Conservation (phyloP, 192 early-diverging fungal genomes). For the Fimicolochytrium jonesii region DNA sequence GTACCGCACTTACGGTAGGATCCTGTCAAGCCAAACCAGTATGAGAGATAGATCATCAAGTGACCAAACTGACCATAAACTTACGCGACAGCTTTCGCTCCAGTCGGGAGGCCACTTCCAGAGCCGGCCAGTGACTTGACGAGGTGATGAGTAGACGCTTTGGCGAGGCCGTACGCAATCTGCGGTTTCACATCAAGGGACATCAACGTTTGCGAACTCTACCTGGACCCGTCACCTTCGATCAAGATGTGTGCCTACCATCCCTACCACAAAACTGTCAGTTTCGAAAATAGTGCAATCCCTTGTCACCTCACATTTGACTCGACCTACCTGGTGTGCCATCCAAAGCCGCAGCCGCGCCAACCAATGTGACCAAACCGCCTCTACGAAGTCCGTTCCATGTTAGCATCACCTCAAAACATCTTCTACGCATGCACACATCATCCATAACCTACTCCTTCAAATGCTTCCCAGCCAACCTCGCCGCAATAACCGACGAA, state of each 20-base stretch:
- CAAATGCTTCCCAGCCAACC: constrained; percentile 69
- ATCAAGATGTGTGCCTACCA: too few relatives aligned
- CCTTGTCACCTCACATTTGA: too few relatives aligned
- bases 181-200: neutral
- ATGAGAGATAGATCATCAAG: too few relatives aligned
- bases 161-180: constrained; percentile 92
- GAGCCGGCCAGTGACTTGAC: constrained; percentile 66
- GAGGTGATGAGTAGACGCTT: constrained; percentile 90
- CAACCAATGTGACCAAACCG: neutral
- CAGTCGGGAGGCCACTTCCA: constrained; percentile 67
- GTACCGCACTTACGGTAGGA: constrained; percentile 8
- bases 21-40: too few relatives aligned
- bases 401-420: constrained; percentile 10
- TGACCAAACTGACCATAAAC: too few relatives aligned
- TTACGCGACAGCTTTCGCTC: constrained; percentile 60
- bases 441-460: constrained; percentile 49
- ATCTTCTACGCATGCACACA: constrained; percentile 21
- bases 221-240: too few relatives aligned
- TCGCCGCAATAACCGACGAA: constrained; percentile 77
- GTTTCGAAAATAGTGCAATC: too few relatives aligned
- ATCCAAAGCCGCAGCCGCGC: constrained; percentile 4
- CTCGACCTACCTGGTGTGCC: neutral
- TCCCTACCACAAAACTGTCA: too few relatives aligned
- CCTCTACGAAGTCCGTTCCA: neutral
- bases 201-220: too few relatives aligned